Conservation (phyloP, 257 asterid species). For the Primulina huaijiensis region DNA sequence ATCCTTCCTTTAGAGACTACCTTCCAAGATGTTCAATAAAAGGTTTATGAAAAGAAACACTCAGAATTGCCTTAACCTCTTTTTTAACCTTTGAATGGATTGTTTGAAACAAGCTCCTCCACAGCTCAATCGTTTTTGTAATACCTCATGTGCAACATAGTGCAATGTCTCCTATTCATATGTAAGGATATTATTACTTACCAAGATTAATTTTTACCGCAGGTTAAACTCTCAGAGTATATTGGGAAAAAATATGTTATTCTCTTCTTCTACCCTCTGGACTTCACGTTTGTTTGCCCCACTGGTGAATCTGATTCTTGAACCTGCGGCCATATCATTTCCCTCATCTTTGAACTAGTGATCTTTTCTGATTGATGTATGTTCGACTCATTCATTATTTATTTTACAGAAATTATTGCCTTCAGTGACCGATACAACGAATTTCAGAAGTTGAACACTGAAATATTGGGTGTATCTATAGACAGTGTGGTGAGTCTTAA, state of each 20-base stretch:
- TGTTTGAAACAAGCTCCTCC: conserved; percentile 2
- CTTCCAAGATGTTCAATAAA: not conserved
- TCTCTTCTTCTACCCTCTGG: conserved; percentile 39
- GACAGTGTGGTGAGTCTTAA: conserved; percentile 54
- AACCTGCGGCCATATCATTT: not conserved
- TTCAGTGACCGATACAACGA: conserved; percentile 58
- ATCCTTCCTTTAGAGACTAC: not conserved
- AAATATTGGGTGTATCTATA: conserved; percentile 24
- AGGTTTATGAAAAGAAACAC: not conserved
- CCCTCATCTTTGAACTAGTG: conserved; percentile 1
- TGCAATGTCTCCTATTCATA: not conserved
- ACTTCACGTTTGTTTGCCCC: conserved; percentile 70
- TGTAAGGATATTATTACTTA: not conserved
- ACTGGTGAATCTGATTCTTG: conserved; percentile 62
- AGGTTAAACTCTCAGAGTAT: conserved; percentile 95
- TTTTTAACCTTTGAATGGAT: conserved; percentile 1
- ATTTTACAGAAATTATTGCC: conserved; percentile 77
- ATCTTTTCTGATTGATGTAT: conserved; percentile 13
- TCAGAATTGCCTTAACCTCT: not conserved
- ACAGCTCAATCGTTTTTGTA: not conserved
- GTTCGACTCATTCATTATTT: conserved; percentile 15
- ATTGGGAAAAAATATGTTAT: conserved; percentile 86
- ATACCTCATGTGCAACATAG: not conserved
- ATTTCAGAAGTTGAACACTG: conserved; percentile 42
- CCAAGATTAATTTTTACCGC: conserved; percentile 23